Conservation (phyloP, 2,329 filamentous ascomycete species). For the Cryphonectria nitschkei region DNA sequence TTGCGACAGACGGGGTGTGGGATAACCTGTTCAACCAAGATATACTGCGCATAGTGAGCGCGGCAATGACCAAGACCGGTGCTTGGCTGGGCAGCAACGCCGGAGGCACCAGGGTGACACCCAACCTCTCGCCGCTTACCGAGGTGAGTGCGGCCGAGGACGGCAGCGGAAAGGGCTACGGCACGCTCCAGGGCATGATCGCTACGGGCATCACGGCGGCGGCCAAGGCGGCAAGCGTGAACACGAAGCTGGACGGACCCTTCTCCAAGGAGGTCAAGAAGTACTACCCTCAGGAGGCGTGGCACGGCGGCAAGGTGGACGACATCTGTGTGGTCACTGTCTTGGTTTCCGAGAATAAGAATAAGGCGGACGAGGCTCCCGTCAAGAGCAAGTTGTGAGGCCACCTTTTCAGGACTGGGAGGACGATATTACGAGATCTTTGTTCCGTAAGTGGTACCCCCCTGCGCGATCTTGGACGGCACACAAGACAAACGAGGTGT, state of each 20-base stretch:
- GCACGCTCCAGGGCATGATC: slow-evolving; percentile 74
- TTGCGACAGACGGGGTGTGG: slow-evolving; percentile 94
- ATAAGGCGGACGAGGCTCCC: slow-evolving; percentile 38
- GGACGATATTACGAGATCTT: background rate
- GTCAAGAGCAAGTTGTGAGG: slow-evolving; percentile 38
- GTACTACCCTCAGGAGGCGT: slow-evolving; percentile 83
- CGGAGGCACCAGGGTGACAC: slow-evolving; percentile 63
- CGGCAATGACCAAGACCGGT: slow-evolving; percentile 71
- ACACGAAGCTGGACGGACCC: slow-evolving; percentile 81
- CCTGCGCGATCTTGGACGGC: background rate
- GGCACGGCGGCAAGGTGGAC: slow-evolving; percentile 91
- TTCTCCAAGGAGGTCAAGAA: slow-evolving; percentile 94
- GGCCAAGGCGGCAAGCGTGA: slow-evolving; percentile 83
- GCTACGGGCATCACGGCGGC: slow-evolving; percentile 79
- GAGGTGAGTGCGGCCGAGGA: slow-evolving; percentile 36
- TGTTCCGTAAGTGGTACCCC: no score
- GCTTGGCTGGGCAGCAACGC: slow-evolving; percentile 72
- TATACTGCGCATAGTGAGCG: slow-evolving; percentile 77
- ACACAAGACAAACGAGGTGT: background rate
- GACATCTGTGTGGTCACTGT: slow-evolving; percentile 89
- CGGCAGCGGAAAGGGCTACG: slow-evolving; percentile 32
- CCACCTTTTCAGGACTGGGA: background rate
- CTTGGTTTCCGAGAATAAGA: slow-evolving; percentile 70
- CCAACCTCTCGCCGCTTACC: slow-evolving; percentile 60
- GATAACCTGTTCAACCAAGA: slow-evolving; percentile 95